A percentile compares a stretch with the other conserved stretches of the same genome.
Conservation (phyloP, 2,329 filamentous ascomycete genomes). For the Botryotinia narcissicola region DNA sequence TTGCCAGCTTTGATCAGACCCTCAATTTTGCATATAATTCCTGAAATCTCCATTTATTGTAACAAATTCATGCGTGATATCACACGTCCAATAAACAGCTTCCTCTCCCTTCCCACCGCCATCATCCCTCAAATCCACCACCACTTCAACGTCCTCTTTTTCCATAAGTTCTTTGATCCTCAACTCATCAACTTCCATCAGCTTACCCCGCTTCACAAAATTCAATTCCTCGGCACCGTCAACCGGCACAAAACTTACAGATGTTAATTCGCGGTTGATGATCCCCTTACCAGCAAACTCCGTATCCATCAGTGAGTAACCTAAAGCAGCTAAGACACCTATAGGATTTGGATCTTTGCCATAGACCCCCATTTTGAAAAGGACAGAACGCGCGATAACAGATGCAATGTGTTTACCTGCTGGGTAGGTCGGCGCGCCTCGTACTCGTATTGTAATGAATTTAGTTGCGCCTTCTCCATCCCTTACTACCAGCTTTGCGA, state of each 20-base stretch:
- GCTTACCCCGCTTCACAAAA: neutral
- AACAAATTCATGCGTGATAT: constrained; percentile 78
- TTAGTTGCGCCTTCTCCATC: neutral
- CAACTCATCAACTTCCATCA: neutral
- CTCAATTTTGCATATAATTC: constrained; percentile 42
- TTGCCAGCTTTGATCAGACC: neutral
- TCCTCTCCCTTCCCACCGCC: constrained; percentile 37
- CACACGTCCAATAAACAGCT: constrained; percentile 78
- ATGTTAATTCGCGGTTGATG: neutral
- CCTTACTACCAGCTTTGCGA: neutral
- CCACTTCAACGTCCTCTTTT: neutral
- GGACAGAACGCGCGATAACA: neutral
- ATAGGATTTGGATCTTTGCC: neutral
- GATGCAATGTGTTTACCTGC: neutral
- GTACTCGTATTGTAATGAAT: neutral
- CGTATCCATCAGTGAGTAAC: neutral
- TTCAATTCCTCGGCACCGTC: neutral
- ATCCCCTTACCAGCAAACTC: neutral
- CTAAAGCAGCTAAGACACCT: neutral
- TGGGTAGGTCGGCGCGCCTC: neutral
- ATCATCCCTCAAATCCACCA: neutral
- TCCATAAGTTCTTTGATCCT: neutral
- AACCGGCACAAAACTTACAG: neutral
- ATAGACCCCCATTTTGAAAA: neutral
- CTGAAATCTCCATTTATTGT: constrained; percentile 62